Evolutionary conservation across 345 rosid species (phyloP).

Genomic region (Orychophragmus violaceus): DNA sequence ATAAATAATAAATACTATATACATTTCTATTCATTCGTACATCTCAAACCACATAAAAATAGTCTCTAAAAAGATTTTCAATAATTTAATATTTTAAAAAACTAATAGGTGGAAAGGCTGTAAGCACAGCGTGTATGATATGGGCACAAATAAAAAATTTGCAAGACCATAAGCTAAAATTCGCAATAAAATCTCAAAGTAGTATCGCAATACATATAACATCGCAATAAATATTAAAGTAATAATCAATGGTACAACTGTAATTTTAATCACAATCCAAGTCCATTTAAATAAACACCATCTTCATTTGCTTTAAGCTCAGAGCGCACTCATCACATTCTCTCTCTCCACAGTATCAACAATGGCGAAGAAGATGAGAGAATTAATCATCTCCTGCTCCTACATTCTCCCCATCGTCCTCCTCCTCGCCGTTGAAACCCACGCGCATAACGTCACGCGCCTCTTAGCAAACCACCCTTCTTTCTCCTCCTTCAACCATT

Average conservation of each 20-base stretch:
- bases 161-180: conserved; percentile 2
- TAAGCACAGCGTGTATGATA: neutral
- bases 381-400: conserved; percentile 4
- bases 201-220: conserved; percentile 1
- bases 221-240: neutral
- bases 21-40: neutral
- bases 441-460: conserved; percentile 72
- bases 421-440: conserved; percentile 28
- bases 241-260: neutral
- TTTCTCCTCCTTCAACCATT: conserved; percentile 83
- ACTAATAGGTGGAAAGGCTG: neutral
- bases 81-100: neutral
- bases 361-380: conserved; percentile 28
- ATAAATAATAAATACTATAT: too few species aligned
- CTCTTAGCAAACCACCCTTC: conserved; percentile 60
- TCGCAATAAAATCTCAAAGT: too few species aligned
- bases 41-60: neutral
- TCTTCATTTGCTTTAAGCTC: neutral
- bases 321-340: neutral
- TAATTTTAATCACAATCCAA: neutral
- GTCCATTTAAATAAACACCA: conserved; percentile 11
- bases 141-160: neutral
- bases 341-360: conserved; percentile 9
- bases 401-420: conserved; percentile 21
- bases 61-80: neutral